Evolutionary conservation across 2,329 filamentous ascomycete species (phyloP).

Genomic region (Daldinia sp.): DNA sequence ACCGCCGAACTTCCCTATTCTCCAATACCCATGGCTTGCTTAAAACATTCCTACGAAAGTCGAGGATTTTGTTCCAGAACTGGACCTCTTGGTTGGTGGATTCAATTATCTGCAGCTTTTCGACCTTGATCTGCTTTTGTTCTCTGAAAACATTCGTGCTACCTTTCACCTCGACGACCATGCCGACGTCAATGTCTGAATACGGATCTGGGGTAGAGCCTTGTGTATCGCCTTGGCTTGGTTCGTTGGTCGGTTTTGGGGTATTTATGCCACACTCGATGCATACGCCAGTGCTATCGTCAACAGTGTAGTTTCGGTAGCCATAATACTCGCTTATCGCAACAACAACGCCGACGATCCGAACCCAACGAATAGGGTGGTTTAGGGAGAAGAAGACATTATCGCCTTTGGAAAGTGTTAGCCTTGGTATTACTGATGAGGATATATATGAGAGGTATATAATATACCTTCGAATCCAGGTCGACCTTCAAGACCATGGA

Average conservation of each 20-base stretch:
- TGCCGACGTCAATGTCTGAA: conserved; percentile 56
- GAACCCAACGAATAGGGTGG: conserved; percentile 79
- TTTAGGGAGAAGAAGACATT: conserved; percentile 73
- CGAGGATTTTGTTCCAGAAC: conserved; percentile 64
- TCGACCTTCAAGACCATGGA: conserved; percentile 57
- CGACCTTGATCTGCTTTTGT: conserved; percentile 60
- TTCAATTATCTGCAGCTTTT: conserved; percentile 57
- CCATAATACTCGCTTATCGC: conserved; percentile 61
- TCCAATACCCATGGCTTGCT: conserved; percentile 63
- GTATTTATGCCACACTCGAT: conserved; percentile 57
- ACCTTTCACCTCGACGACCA: conserved; percentile 66
- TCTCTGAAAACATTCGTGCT: conserved; percentile 57
- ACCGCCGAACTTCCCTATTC: conserved; percentile 57
- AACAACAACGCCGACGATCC: conserved; percentile 74
- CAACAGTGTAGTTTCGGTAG: conserved; percentile 64
- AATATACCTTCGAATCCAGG: conserved; percentile 61
- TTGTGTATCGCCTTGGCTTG: background rate
- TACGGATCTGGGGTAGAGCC: conserved; percentile 20
- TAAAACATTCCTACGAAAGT: conserved; percentile 61
- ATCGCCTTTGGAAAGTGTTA: conserved; percentile 52
- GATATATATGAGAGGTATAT: too few species aligned
- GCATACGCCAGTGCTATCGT: conserved; percentile 69
- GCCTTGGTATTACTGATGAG: conserved; percentile 1
- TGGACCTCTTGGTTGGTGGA: conserved; percentile 65
- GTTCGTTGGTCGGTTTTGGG: conserved; percentile 31